Base-by-base conservation (phyloP, 208 protist genomes). In the Trypanosoma theileri region DNA sequence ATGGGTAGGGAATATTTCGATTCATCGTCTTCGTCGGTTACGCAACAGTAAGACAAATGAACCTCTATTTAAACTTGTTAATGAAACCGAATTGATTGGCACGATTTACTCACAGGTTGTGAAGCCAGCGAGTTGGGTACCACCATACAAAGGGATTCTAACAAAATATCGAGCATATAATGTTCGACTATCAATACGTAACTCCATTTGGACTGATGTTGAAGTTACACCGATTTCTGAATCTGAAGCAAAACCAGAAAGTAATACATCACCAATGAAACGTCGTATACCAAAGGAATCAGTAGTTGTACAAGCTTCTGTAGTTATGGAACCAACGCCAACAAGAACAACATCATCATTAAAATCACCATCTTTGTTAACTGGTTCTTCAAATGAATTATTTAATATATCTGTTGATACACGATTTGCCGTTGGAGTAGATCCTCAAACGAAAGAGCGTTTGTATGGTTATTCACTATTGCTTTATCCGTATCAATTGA, bases 51-150 rank as follows among this genome's bases (percentile, higher is more conserved):
- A 86, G 42, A 72, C 31, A 4, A 79, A 79, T 56, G 77, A 75
- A 16, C 58, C 86, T 16, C 80, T 88, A 21, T 96, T 94, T 72
- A 73, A n/a, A 24, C 53, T 86, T 14, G 64, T 80, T 41, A 69
- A 81, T 52, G 82, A 66, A 17, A 84, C 59, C 35, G 64, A 82
- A 40, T 69, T 96, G 12, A 59, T 74, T n/a, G 91, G 86, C 46
- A 89, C 69, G 26, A 71, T 96, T 51, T 96, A 96, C 66, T 79
- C 78, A 10, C 83, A 96, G 69, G 74, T 81, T 0, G 77, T 96
- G 41, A 87, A 89, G 67, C 91, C 91, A n/a, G 70, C 69, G 24
- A 80, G 59, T 70, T 89, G 80, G 80, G 70, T 58, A 24, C 51
- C 69, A 40, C 79, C 88, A 19, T 75, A 55, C 26, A 67, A 73